Percentiles rank a stretch among this genome's conserved stretches.
phyloP scores from a whole-genome alignment of 129 eudicot species.

The Flaveria robusta region DNA sequence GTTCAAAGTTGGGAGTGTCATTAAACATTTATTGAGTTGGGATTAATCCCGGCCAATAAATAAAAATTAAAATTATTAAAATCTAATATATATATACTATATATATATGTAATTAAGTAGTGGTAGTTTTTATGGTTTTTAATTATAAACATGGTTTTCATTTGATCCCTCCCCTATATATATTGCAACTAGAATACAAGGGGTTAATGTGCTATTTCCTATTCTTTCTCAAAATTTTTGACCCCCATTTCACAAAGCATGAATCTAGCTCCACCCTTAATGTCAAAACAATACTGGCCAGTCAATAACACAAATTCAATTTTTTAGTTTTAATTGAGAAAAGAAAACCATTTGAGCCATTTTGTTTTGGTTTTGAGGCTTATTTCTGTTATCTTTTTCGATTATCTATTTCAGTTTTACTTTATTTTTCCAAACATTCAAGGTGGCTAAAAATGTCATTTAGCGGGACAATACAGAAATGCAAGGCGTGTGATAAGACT shows the following conservation, averaged over 20 bases:
- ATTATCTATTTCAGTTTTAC: not conserved
- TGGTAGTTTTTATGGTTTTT: too few species aligned
- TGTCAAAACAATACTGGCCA: constrained; percentile 24
- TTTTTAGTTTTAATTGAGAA: not conserved
- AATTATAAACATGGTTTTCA: too few species aligned
- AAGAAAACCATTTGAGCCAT: not conserved
- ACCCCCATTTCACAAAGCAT: constrained; percentile 26
- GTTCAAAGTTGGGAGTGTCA: too few species aligned
- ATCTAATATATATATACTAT: too few species aligned
- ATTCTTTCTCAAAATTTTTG: constrained; percentile 22
- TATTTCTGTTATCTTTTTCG: too few species aligned
- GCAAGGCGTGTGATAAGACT: constrained; percentile 76
- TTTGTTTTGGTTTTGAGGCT: too few species aligned
- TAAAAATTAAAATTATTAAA: too few species aligned
- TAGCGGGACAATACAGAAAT: constrained; percentile 77
- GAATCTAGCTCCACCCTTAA: constrained; percentile 39
- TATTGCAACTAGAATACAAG: constrained; percentile 3
- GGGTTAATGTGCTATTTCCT: constrained; percentile 5
- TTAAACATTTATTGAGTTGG: too few species aligned
- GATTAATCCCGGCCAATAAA: too few species aligned
- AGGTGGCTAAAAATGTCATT: constrained; percentile 46
- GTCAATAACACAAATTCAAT: constrained; percentile 13
- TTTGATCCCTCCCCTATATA: too few species aligned
- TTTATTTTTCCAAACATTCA: constrained; percentile 1
- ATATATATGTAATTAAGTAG: too few species aligned